Conservation (phyloP, 345 rosid species). For the Diplotaxis tenuifolia region DNA sequence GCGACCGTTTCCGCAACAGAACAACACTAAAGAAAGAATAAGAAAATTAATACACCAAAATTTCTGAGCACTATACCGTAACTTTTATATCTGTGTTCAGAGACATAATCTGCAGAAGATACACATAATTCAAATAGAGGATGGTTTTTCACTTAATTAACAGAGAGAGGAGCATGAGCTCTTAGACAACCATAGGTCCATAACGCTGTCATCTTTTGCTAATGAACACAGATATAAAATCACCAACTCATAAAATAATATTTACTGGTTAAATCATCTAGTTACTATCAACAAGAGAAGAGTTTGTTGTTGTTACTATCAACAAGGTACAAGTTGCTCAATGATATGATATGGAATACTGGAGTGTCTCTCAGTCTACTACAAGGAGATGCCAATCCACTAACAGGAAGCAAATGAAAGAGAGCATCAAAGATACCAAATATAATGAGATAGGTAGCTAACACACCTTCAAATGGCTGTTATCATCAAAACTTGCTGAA, state of each 20-base stretch:
- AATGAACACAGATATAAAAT: not conserved
- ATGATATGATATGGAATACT: conserved; percentile 11
- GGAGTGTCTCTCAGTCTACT: conserved; percentile 13
- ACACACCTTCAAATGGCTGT: conserved; percentile 71
- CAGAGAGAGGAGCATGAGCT: conserved; percentile 1
- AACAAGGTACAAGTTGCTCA: conserved; percentile 15
- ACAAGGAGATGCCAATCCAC: conserved; percentile 1
- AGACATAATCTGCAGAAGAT: conserved; percentile 14
- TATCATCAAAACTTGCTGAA: conserved; percentile 82
- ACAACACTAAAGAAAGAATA: conserved; percentile 58
- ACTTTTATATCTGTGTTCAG: conserved; percentile 2
- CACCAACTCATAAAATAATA: not conserved
- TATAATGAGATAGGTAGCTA: conserved; percentile 12
- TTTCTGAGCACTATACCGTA: not conserved
- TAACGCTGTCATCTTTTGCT: not conserved
- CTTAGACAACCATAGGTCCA: not conserved
- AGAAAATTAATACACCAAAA: conserved; percentile 19
- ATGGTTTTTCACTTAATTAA: not conserved
- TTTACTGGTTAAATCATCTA: not conserved
- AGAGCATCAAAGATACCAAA: conserved; percentile 1
- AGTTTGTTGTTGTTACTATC: not conserved
- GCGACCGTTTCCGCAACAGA: conserved; percentile 98
- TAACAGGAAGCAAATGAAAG: not conserved
- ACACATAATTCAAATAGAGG: conserved; percentile 1
- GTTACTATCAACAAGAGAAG: conserved; percentile 2